These are phyloP conservation scores for Aureobasidium sp. DNA, from an alignment of 2,329 filamentous ascomycete species.

Conservation along the genomic window DNA sequence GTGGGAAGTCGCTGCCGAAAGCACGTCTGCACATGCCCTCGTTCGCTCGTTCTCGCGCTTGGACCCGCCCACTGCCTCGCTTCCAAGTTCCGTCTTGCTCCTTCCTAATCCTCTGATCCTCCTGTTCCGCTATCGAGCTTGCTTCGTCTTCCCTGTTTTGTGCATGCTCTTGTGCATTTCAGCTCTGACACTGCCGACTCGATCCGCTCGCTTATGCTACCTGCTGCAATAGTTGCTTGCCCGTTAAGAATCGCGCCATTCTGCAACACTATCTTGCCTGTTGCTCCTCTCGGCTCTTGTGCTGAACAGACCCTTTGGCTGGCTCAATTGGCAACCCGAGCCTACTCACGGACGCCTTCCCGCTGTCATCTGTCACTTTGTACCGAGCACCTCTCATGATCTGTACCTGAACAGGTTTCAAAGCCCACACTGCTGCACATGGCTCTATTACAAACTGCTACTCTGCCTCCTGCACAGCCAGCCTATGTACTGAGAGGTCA, in stretches of 20 bases:
- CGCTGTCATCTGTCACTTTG: slow-evolving; percentile 10
- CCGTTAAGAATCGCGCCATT: neutral
- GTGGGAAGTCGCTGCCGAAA: slow-evolving; percentile 7
- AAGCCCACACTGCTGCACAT: neutral
- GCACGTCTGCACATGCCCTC: slow-evolving; percentile 8
- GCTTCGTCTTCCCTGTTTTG: neutral
- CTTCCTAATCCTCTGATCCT: neutral
- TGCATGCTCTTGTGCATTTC: neutral
- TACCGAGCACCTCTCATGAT: slow-evolving; percentile 4
- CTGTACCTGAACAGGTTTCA: neutral
- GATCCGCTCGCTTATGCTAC: neutral
- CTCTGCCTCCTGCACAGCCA: slow-evolving; percentile 45
- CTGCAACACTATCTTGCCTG: neutral
- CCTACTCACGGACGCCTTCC: neutral
- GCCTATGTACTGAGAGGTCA: slow-evolving; percentile 78
- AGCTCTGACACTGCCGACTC: neutral
- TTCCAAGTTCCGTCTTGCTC: neutral
- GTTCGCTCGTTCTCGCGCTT: neutral
- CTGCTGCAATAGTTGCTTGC: neutral
- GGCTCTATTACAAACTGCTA: neutral
- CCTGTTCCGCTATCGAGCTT: neutral
- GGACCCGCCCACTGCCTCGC: neutral
- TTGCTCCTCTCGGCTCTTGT: neutral
- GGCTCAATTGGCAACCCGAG: slow-evolving; percentile 2
- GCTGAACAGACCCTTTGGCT: neutral